Percentiles rank a stretch among this genome's conserved stretches.
These are phyloP conservation scores for Favolaschia claudopus DNA, from an alignment of 768 basidiomycete species.

Conservation along the genomic window DNA sequence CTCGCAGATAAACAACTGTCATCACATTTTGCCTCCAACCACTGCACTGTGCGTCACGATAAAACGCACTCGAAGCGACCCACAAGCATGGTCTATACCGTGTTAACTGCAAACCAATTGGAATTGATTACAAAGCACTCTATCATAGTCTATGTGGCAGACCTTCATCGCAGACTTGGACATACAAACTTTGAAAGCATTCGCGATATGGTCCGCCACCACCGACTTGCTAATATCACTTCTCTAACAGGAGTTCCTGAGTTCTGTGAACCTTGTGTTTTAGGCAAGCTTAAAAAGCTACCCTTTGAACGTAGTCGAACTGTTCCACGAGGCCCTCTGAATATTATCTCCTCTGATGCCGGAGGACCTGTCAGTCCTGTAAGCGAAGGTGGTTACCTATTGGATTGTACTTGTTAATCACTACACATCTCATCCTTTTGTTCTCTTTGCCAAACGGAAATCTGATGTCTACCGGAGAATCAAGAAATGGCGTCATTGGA, in stretches of 20 bases:
- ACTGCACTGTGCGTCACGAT: conserved; percentile 1
- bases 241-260: conserved; percentile 18
- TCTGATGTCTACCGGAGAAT: background rate
- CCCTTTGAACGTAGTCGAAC: conserved; percentile 5
- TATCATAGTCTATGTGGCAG: too few relatives aligned
- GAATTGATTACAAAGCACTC: background rate
- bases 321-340: background rate
- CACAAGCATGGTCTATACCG: conserved; percentile 20
- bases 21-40: conserved; percentile 3
- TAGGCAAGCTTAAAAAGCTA: conserved; percentile 26
- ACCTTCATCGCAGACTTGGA: background rate
- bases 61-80: background rate
- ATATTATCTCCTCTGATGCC: conserved; percentile 23
- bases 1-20: conserved; percentile 4
- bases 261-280: conserved; percentile 27
- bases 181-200: background rate
- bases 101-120: background rate
- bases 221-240: conserved; percentile 7
- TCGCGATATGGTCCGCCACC: conserved; percentile 4
- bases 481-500: background rate
- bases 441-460: background rate
- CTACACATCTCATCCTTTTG: background rate
- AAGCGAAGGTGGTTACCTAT: conserved; percentile 10
- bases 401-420: conserved; percentile 28
- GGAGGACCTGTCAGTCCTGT: conserved; percentile 24